Evolutionary conservation across 2,329 filamentous ascomycete species (phyloP), one percentile per base, ranked within the genome.

Genomic region (Biscogniauxia sp.): DNA sequence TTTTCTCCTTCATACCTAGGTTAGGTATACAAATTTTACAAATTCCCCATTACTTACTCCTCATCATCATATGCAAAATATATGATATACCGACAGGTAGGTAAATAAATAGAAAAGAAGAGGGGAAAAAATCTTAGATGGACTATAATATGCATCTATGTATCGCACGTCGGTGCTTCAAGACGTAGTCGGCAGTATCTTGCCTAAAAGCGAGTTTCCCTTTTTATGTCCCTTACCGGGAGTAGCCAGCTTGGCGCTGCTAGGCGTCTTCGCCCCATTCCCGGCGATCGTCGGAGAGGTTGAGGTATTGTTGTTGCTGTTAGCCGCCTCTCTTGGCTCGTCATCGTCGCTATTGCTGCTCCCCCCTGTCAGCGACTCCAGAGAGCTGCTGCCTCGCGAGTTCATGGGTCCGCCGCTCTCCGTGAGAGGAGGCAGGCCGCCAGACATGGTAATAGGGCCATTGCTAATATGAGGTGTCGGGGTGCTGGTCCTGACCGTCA

Each of bases 361-460:
- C 3, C 70, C 67, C 41, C 64, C 68, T 0, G 71, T 72, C 61
- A 72, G 67, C 8, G 70, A 70, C 49, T 73, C 70, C 19, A 72
- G 61, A 1, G 72, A 73, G 55, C 66, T 66, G 20, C 65, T 65
- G 11, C 68, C 66, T 15, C 61, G 61, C 20, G 60, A 59, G 28
- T 56, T 64, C 7, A 61, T 45, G 15, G 61, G 53, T 9, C 61
- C 61, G 32, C 65, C 64, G 9, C 57, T 49, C 15, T 26, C 11
- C 54, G 59, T 13, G 60, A 61, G 6, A 58, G 25, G 11, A 17
- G 17, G 5, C 17, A 51, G 53, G 19, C 61, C 45, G 25, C 56
- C 11, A 32, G 28, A 32, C 28, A 23, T 23, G 23, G 23, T 23
- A 23, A 7, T 59, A 49, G 57, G 57, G 20, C 52, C 7, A 19